Conservation (phyloP, 2,329 filamentous ascomycete species). For the Fusarium coffeatum region DNA sequence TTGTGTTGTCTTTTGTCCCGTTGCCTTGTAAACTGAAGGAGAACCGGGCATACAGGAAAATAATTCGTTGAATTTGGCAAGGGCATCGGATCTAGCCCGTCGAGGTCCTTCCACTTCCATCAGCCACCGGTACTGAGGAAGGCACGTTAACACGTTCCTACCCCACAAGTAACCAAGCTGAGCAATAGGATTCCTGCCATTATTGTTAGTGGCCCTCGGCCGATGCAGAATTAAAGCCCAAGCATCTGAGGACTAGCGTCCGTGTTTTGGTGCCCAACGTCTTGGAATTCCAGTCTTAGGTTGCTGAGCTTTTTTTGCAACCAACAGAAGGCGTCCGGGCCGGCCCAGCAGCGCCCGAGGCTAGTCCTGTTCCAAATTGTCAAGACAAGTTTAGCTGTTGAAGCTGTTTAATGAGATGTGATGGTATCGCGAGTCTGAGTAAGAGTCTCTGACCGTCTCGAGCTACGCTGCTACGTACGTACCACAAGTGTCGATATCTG, state of each 20-base stretch:
- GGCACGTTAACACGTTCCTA: conserved; percentile 31
- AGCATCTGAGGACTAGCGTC: conserved; percentile 42
- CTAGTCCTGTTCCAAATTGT: conserved; percentile 37
- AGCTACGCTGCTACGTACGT: conserved; percentile 6
- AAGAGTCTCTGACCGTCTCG: conserved; percentile 16
- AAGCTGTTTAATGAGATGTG: conserved; percentile 20
- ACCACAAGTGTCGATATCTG: conserved; percentile 35
- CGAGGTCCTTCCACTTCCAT: conserved; percentile 13
- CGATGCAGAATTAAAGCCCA: conserved; percentile 42
- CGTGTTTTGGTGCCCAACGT: conserved; percentile 47
- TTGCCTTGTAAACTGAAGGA: conserved; percentile 15
- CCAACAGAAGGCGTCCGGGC: conserved; percentile 40
- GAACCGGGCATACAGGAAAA: conserved; percentile 4
- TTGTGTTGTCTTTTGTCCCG: conserved; percentile 25
- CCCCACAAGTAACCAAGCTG: conserved; percentile 37
- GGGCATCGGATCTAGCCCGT: conserved; percentile 9
- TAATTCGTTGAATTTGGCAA: conserved; percentile 19
- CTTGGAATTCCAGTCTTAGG: conserved; percentile 32
- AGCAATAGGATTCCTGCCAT: conserved; percentile 47
- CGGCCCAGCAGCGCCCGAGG: conserved; percentile 44
- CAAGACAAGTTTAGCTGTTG: conserved; percentile 21
- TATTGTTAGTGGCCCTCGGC: conserved; percentile 40
- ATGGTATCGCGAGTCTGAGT: conserved; percentile 21
- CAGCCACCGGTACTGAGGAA: conserved; percentile 21
- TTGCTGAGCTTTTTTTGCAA: conserved; percentile 28